phyloP scores from a whole-genome alignment of 2,329 filamentous ascomycete species.

The Diaporthe citrichinensis region DNA sequence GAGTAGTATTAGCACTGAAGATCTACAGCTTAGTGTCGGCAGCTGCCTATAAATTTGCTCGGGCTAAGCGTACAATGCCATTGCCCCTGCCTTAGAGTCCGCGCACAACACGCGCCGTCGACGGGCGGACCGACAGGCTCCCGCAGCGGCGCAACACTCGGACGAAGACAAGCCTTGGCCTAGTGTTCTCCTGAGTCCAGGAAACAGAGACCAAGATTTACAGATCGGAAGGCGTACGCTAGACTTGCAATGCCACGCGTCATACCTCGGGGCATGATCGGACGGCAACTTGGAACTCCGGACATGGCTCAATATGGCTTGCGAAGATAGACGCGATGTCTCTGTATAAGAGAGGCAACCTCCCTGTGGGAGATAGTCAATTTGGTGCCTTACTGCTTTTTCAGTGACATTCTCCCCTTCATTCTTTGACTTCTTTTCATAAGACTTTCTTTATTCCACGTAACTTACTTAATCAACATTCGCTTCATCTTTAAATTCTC shows the following conservation, averaged over 20 bases:
- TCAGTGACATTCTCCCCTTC: neutral
- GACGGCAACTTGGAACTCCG: conserved; percentile 4
- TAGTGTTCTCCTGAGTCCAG: neutral
- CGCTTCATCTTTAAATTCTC: neutral
- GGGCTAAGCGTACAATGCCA: conserved; percentile 8
- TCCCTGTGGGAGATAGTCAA: neutral
- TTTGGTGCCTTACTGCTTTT: fast-evolving
- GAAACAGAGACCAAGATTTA: neutral
- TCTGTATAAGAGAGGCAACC: neutral
- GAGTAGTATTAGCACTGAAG: neutral
- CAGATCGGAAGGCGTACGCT: no score
- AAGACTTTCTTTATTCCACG: conserved; percentile 3
- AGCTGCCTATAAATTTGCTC: neutral
- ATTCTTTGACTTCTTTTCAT: neutral
- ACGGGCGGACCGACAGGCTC: conserved; percentile 10
- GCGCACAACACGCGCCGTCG: conserved; percentile 13
- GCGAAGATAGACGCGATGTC: neutral
- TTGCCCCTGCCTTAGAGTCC: conserved; percentile 31
- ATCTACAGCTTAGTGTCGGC: neutral
- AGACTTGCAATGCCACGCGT: neutral
- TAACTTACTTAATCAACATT: neutral
- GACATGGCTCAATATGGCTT: neutral
- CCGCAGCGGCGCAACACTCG: conserved; percentile 14
- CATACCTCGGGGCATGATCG: neutral
- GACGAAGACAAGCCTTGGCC: neutral